Base-by-base conservation (phyloP, 2,329 filamentous ascomycete genomes). In the Geosmithia flava region DNA sequence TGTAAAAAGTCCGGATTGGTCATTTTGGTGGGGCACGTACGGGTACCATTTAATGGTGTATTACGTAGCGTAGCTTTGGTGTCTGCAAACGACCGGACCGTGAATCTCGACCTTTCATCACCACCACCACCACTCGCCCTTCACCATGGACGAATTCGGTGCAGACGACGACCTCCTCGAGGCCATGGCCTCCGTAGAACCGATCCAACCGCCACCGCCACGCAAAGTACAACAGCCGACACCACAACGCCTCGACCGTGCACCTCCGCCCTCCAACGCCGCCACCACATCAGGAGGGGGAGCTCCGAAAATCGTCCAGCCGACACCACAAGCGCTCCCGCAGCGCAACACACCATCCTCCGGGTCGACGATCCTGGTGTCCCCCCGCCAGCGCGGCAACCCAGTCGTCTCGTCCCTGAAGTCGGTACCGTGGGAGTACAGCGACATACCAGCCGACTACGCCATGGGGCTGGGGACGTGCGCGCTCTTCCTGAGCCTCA, bases 371-470 rank as follows among this genome's bases (percentile, higher is more conserved):
- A 95, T 97, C 54, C 75, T 95, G 19, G 90, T 97, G 29, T 96
- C 90, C 37, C 84, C 87, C 16, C 81, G 90, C 41, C 90, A 98
- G 64, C 94, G 95, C 65, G 93, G 91, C 52, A 98, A 98, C 58
- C 93, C 93, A 0, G 85, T 97, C 46, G 70, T 98, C 29, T 85
- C 87, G 48, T 80, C 83, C 64, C 78, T 98, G 56, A 83, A 84
- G 51, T 82, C 85, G 1, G 74, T 94, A 50, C 79, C 89, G 0
- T 98, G 93, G 93, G 93, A 98, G 66, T 97, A 95, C 65, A 90
- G 87, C 52, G 91, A 97, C 59, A 95, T 95, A n/a, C 83, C 85
- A 1, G 87, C 91, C 30, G 93, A 98, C 67, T 98, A 94, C 63
- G 84, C 91, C 8, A 72, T 97, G 20, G 91, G 93, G 0, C 62